These are phyloP conservation scores for Penicillium sp. DNA, from an alignment of 2,329 filamentous ascomycete genomes.

Conservation along the genomic window DNA sequence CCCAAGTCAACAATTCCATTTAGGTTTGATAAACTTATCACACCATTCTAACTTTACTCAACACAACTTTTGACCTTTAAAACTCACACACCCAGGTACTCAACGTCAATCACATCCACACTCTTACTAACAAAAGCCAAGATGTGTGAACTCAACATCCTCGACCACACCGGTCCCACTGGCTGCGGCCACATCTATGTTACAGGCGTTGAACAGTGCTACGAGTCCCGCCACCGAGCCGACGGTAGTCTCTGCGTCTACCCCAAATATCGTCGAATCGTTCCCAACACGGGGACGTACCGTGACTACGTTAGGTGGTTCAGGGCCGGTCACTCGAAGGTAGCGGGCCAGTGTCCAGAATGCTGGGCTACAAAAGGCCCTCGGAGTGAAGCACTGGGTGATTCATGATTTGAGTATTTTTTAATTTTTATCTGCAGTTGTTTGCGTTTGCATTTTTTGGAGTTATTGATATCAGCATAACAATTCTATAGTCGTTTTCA, in stretches of 20 bases:
- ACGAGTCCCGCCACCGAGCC: background rate
- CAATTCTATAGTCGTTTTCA: background rate
- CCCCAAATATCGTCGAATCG: background rate
- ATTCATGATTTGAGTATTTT: too few relatives aligned
- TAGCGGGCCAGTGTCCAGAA: conserved; percentile 9
- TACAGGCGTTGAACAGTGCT: conserved; percentile 1
- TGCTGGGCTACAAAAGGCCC: background rate
- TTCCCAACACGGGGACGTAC: conserved; percentile 1
- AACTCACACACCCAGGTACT: background rate
- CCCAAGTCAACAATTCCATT: too few relatives aligned
- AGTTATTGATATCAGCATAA: too few relatives aligned
- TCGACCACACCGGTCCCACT: conserved; percentile 4
- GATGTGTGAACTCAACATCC: conserved; percentile 8
- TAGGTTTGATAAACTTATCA: too few relatives aligned
- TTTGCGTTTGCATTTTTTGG: background rate
- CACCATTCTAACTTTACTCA: too few relatives aligned
- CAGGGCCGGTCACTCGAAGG: background rate
- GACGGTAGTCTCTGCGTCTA: conserved; percentile 1
- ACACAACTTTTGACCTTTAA: background rate
- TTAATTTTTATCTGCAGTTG: background rate
- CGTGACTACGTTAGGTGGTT: conserved; percentile 6
- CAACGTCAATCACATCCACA: background rate
- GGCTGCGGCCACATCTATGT: conserved; percentile 12
- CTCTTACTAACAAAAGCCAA: background rate
- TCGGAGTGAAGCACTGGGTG: background rate